Conservation (phyloP, 257 asterid species). For the Euphrasia confusa region DNA sequence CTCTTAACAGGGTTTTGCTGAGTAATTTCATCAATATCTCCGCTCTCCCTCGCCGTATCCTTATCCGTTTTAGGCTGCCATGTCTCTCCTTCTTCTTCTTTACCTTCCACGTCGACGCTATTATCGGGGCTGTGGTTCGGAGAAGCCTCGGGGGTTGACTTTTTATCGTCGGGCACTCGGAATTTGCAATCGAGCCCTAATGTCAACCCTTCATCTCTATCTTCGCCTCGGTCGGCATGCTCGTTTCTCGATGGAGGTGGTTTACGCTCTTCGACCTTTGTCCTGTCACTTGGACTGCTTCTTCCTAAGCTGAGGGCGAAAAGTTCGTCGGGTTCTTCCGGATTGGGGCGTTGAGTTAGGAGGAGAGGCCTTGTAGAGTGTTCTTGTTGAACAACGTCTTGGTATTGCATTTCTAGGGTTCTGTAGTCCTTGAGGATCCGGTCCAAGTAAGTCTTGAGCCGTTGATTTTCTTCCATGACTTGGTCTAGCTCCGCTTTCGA, state of each 20-base stretch:
- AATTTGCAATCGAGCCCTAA: slow-evolving; percentile 62
- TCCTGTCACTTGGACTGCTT: slow-evolving; percentile 36
- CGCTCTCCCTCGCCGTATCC: slow-evolving; percentile 42
- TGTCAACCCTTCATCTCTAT: slow-evolving; percentile 42
- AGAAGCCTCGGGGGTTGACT: slow-evolving; percentile 25
- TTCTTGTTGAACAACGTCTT: slow-evolving; percentile 38
- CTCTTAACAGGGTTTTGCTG: slow-evolving; percentile 72
- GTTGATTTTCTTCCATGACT: slow-evolving; percentile 74
- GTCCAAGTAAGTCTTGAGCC: slow-evolving; percentile 55
- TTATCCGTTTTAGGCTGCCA: slow-evolving; percentile 39
- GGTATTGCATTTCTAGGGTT: slow-evolving; percentile 66
- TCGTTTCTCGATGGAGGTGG: slow-evolving; percentile 23
- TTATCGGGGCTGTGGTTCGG: slow-evolving; percentile 45
- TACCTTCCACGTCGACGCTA: slow-evolving; percentile 55
- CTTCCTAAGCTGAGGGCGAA: slow-evolving; percentile 69
- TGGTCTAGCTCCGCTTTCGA: slow-evolving; percentile 70
- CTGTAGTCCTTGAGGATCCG: slow-evolving; percentile 58
- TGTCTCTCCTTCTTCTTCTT: slow-evolving; percentile 47
- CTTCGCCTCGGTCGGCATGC: slow-evolving; percentile 11
- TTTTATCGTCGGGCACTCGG: slow-evolving; percentile 23
- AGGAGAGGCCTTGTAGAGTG: slow-evolving; percentile 29
- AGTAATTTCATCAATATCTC: slow-evolving; percentile 43
- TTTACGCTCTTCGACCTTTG: slow-evolving; percentile 31
- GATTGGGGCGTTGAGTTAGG: slow-evolving; percentile 10
- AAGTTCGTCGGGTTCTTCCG: slow-evolving; percentile 32